phyloP scores from a whole-genome alignment of 345 rosid species.

The Citrus unshiu region DNA sequence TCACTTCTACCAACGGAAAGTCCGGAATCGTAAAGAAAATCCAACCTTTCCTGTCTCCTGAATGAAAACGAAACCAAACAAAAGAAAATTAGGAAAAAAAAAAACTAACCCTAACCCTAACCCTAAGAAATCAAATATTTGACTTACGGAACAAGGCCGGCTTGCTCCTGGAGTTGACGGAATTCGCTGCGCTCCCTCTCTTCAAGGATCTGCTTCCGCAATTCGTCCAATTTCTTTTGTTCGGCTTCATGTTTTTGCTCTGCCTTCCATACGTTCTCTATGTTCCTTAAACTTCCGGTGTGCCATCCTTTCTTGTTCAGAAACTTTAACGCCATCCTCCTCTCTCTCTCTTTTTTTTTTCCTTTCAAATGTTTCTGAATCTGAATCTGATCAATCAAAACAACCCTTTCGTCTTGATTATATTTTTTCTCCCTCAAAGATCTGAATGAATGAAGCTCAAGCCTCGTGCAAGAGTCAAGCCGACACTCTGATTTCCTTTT shows the following conservation, averaged over 20 bases:
- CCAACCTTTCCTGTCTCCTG: constrained; percentile 96
- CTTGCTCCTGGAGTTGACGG: constrained; percentile 88
- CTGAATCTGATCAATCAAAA: too few species aligned
- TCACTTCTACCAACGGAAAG: constrained; percentile 76
- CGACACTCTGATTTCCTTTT: too few species aligned
- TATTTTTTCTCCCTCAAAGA: too few species aligned
- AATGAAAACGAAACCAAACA: background rate
- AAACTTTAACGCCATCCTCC: constrained; percentile 85
- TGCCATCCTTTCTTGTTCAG: constrained; percentile 99
- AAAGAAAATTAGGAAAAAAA: background rate
- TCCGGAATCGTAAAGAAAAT: constrained; percentile 89
- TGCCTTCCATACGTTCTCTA: constrained; percentile 99
- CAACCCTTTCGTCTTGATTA: too few species aligned
- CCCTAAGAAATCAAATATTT: background rate
- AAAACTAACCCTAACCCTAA: background rate
- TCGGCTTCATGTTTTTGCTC: constrained; percentile 96
- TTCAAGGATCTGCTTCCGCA: constrained; percentile 85
- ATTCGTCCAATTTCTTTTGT: constrained; percentile 93
- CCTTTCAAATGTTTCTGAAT: too few species aligned
- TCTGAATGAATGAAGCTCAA: too few species aligned
- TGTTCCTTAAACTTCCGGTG: constrained; percentile 92
- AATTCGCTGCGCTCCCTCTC: constrained; percentile 92
- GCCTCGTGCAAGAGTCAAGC: too few species aligned
- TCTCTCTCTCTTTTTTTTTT: too few species aligned
- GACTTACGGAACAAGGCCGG: constrained; percentile 85